Evolutionary conservation across 164 flowering plant genomes (phyloP), one percentile per base, ranked within the genome.

Genomic region (Aristolochia contorta): DNA sequence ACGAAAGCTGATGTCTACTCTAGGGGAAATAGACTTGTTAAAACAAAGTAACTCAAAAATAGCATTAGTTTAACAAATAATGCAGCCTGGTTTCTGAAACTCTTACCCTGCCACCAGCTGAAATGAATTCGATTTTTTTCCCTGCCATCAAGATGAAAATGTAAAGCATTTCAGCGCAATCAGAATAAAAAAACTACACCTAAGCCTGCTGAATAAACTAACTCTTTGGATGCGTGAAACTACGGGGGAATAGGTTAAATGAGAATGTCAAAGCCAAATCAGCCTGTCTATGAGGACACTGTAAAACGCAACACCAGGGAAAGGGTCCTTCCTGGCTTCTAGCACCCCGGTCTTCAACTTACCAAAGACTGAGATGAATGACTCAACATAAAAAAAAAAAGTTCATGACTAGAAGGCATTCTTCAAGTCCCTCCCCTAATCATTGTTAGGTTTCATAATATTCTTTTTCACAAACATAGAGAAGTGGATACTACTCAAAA

Each of bases 1-100:
- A 93, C 96, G 71, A 77, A 87, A 10, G 98, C 98, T 63, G 97
- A 66, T 56, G 98, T 93, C 97, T 93, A 74, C 24, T 13, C 63
- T 18, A 57, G 61, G 60, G 37, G 64, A 65, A 13, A 61, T 19
- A 16, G 25, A 59, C 22, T 37, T 16, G 56, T 64, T 69, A 37
- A 61, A 14, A 57, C 25, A 16, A 54, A 54, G 7, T 45, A 45
- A n/a, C 18, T 18, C 51, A 1, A 22, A 52, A 16, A 27, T 15
- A 3, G 19, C 30, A 48, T 61, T 20, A 37, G 16, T 19, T 13
- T 4, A 49, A 49, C 7, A 4, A 68, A 41, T 19, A 2, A 60
- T 10, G 12, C 19, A 57, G 37, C 47, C 46, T n/a, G 4, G 2
- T 12, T 16, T 19, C 30, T 16, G 65, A 15, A 58, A 66, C 56